Conservation (phyloP, 257 asterid genomes). For the Fraxinus pennsylvanica region DNA sequence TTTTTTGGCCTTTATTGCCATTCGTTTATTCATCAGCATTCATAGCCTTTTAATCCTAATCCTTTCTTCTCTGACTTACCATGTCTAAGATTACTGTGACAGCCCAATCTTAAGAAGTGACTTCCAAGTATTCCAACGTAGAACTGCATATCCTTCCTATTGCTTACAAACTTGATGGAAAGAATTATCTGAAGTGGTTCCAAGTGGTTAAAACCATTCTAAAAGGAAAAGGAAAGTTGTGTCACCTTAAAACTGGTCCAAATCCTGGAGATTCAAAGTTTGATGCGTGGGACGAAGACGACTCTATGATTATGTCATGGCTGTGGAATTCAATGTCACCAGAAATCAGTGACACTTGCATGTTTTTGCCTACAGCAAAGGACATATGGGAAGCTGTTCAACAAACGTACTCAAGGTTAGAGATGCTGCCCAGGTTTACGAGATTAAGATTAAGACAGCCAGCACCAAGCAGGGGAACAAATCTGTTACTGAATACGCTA, state of each 20-base stretch:
- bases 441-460: background rate
- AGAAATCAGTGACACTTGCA: conserved; percentile 4
- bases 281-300: conserved; percentile 2
- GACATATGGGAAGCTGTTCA: conserved; percentile 1
- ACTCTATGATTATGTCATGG: conserved; percentile 7
- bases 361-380: background rate
- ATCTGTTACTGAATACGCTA: conserved; percentile 4
- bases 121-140: background rate
- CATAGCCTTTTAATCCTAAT: too few species aligned
- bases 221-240: conserved; percentile 15
- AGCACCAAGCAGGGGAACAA: background rate
- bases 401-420: conserved; percentile 3
- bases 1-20: too few species aligned
- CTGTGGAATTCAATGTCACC: conserved; percentile 6
- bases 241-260: conserved; percentile 4
- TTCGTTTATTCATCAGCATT: too few species aligned
- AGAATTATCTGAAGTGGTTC: conserved; percentile 15
- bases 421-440: conserved; percentile 1
- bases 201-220: conserved; percentile 7
- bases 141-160: too few species aligned
- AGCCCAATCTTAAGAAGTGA: background rate
- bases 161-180: background rate
- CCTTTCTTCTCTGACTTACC: too few species aligned
- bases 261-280: background rate
- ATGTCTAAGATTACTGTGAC: too few species aligned